Base-by-base conservation (phyloP, 495 filamentous ascomycete genomes). In the Trichoderma asperelloides region DNA sequence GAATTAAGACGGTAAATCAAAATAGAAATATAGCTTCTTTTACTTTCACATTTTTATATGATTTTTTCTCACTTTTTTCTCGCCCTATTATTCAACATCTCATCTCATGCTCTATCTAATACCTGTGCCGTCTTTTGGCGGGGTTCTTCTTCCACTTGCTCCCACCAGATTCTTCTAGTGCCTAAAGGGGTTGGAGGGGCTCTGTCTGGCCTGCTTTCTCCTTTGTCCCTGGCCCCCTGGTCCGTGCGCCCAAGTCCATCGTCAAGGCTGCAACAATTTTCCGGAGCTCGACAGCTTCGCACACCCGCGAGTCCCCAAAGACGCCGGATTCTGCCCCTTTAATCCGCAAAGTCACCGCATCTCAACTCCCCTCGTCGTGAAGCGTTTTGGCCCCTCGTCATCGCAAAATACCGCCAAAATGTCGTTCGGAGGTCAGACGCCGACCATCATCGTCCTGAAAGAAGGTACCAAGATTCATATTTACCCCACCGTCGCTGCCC, bases 381-480 rank as follows among this genome's bases (percentile, higher is more conserved):
- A 40, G n/a, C 40, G 37, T 64, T 64, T 30, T 41, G 55, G 55
- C 55, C 55, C 11, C 27, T 28, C 23, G 16, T 13, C 7, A 12
- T 30, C 55, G 3, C 27, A 60, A 15, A 30, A 7, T 13, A 60
- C 64, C 64, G 64, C 68, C 71, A 74, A 69, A 77, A 97, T 97
- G 94, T 93, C 92, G 76, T 98, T 98, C 83, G 92, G 91, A 78
- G 95, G 94, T 78, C 95, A 98, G 81, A 92, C 95, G 71, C 95
- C 95, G 76, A 98, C 96, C 69, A 98, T 98, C 76, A 91, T 98
- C 75, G 96, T 98, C 80, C 86, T 98, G 70, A 96, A 95, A 82
- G 95, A 98, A 81, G 93, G 93, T 96, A 71, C 69, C 89, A 82
- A 75, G 68, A 73, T 74, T 6, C 13, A 15, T 15, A 45, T 73